A percentile compares a stretch with the other conserved stretches of the same genome.
Evolutionary conservation across 148 eudicot genomes (phyloP).

Genomic region (Euryodendron excelsum): DNA sequence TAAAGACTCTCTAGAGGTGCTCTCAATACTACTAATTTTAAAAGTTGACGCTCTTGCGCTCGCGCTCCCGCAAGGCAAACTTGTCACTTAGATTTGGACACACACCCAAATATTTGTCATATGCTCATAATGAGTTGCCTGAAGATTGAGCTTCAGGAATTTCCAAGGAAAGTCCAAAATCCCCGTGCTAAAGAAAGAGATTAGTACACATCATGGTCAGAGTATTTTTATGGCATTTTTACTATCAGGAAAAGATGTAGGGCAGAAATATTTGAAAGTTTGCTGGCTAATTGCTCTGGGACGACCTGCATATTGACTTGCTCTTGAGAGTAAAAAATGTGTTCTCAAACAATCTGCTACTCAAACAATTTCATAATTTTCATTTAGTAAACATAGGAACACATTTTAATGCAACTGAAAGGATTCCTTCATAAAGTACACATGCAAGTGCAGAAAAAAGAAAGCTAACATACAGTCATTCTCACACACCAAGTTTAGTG

Average conservation of each 20-base stretch:
- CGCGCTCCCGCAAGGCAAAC: no score
- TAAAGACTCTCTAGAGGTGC: no score
- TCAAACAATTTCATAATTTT: no score
- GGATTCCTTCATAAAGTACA: not conserved
- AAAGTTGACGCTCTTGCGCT: no score
- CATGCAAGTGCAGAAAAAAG: not conserved
- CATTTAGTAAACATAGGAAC: not conserved
- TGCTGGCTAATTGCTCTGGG: not conserved
- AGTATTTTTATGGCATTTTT: not conserved
- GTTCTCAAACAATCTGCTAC: no score
- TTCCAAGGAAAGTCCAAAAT: not conserved
- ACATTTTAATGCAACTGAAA: not conserved
- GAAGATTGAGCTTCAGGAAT: not conserved
- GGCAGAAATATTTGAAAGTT: not conserved
- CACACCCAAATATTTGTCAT: not conserved
- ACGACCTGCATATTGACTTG: not conserved
- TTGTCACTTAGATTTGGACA: no score
- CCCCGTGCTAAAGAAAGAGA: not conserved
- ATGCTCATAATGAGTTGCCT: not conserved
- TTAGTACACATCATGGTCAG: not conserved
- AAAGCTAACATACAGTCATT: not conserved
- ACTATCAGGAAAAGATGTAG: not conserved
- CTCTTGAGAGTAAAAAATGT: not conserved
- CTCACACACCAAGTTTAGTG: slow-evolving; percentile 63
- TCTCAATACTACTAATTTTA: no score